phyloP scores from a whole-genome alignment of 495 filamentous ascomycete genomes.

The Melanomma pulvis-pyrius region DNA sequence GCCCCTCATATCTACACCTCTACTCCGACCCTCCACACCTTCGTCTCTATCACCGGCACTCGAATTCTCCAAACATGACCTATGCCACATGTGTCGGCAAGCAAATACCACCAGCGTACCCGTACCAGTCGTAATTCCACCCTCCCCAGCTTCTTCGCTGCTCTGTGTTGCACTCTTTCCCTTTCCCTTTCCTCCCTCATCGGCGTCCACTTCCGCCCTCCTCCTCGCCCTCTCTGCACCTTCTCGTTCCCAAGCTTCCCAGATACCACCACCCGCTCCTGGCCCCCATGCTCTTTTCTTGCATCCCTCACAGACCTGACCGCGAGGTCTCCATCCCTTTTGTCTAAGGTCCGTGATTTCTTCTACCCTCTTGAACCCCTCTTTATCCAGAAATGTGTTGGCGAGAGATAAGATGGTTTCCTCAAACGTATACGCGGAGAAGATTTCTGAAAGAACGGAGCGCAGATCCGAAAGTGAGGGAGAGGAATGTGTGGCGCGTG shows the following conservation, averaged over 20 bases:
- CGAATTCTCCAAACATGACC: conserved; percentile 40
- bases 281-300: conserved; percentile 85
- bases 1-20: conserved; percentile 1
- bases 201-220: conserved; percentile 37
- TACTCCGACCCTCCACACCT: conserved; percentile 51
- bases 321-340: conserved; percentile 83
- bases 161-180: conserved; percentile 6
- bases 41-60: conserved; percentile 22
- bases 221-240: conserved; percentile 27
- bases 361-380: conserved; percentile 82
- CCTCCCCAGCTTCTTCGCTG: conserved; percentile 30
- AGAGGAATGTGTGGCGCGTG: conserved; percentile 75
- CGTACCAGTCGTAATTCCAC: conserved; percentile 9
- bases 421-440: conserved; percentile 93
- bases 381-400: conserved; percentile 82
- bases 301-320: conserved; percentile 86
- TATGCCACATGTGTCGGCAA: conserved; percentile 47
- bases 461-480: conserved; percentile 87
- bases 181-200: conserved; percentile 29
- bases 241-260: conserved; percentile 72
- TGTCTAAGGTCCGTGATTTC: conserved; percentile 75
- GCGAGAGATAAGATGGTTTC: conserved; percentile 82
- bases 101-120: conserved; percentile 47
- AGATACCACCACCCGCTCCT: conserved; percentile 75
- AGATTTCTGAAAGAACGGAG: conserved; percentile 81